Evolutionary conservation across 2,329 filamentous ascomycete species (phyloP), one percentile per base, ranked within the genome.

Genomic region (Colletotrichum cuscutae): DNA sequence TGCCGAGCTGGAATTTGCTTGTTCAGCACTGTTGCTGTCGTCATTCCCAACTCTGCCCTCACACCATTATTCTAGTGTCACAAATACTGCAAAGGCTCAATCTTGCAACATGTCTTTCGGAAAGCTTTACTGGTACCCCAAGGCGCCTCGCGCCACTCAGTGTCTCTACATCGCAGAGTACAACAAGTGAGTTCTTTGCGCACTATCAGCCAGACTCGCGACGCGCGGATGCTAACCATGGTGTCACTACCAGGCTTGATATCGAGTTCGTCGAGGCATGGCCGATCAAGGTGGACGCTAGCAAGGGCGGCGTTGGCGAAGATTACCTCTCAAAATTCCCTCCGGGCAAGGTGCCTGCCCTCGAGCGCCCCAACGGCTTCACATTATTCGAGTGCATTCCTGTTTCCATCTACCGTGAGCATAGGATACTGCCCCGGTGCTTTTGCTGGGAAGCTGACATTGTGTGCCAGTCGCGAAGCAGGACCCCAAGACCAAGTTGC

Each of bases 231-330:
- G 7, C 52, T 69, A 12, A 69, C 6, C 19, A 42, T 3, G 6
- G 22, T 24, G 5, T 24, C 6, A 2, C 0, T 42, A 7, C 13
- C 9, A 69, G 66, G 52, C 66, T 69, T 15, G 66, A 69, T 57
- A 52, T 69, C 35, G 59, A 69, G 5, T 69, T 49, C n/a, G 60
- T 69, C n/a, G 66, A 69, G 28, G 66, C 59, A 65, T 69, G 66
- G 66, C 66, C 66, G 13, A 69, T 69, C n/a, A 69, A 69, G 60
- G 66, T 69, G 24, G 60, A 69, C 32, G 59, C 66, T 5, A 69
- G 66, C 66, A 69, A 69, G 66, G 66, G 66, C 24, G 66, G 66
- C 19, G 66, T 69, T 26, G 66, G 66, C 7, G 59, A 64, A 46
- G 66, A 63, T 35, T 69, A 65, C 24, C 53, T 69, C 49, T 54